These are phyloP conservation scores for Eucalyptus sideroxylon DNA, from an alignment of 345 rosid species.

Conservation along the genomic window DNA sequence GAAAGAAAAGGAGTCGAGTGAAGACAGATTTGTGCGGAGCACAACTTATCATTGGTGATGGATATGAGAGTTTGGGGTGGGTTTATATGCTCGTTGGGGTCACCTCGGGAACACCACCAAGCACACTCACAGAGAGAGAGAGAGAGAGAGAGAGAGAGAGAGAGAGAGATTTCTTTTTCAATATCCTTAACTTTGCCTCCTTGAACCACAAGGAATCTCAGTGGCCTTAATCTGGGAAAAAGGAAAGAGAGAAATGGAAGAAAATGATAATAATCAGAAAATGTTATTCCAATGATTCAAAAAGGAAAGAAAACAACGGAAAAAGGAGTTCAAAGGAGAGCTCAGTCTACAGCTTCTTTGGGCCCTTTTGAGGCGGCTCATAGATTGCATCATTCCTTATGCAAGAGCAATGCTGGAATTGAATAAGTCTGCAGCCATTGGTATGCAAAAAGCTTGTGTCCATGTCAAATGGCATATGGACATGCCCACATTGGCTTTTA, in stretches of 20 bases:
- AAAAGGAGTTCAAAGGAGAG: background rate
- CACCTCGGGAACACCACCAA: background rate
- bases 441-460: background rate
- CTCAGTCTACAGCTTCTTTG: background rate
- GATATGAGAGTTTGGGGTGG: background rate
- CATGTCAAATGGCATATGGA: background rate
- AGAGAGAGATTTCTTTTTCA: background rate
- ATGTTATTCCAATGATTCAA: background rate
- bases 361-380: background rate
- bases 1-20: background rate
- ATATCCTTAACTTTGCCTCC: background rate
- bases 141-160: background rate
- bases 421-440: background rate
- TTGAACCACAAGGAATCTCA: background rate
- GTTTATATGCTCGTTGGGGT: background rate
- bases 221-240: background rate
- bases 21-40: background rate
- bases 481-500: background rate
- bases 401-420: background rate
- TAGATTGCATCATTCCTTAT: background rate
- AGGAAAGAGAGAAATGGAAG: background rate
- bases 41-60: background rate
- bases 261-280: background rate
- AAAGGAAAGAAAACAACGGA: background rate
- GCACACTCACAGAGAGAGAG: background rate